Base-by-base conservation (phyloP, 2,329 filamentous ascomycete species). In the Pseudocercospora pini-densiflorae region DNA sequence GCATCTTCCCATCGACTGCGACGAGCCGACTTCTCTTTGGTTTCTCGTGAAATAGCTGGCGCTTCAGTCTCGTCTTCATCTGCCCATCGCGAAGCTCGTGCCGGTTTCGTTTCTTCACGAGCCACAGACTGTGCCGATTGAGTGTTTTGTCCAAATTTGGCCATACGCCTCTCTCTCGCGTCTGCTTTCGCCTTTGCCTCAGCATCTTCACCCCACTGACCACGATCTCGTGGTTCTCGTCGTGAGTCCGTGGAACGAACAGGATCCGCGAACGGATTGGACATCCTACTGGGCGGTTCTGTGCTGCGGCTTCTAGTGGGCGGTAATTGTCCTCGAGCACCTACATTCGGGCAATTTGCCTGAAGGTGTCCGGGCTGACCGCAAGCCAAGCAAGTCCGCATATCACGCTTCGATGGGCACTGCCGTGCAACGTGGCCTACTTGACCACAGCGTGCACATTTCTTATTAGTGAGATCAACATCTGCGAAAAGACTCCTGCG, bases 1-100 rank as follows among this genome's bases (percentile, higher is more conserved):
- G 69, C 70, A 9, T 59, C 63, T 29, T 69, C 67, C 69, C 69
- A 71, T 45, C 55, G 58, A 14, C 64, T 66, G 43, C 65, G 65
- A n/a, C 67, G 58, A 23, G 61, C 67, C 21, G 59, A 59, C 29
- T 66, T 63, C 16, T 61, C 58, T 10, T 65, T 58, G n/a, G 43
- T 63, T 12, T 61, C 58, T 10, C 59, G 45, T n/a, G 59, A 60
- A 27, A 7, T 27, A 7, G 14, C 24, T 27, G 55, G n/a, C 33
- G 19, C 55, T 6, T 58, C 31, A 10, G 24, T 10, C 19, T 23
- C 19, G 5, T 58, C 55, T 23, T 36, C 31, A 19, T 58, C 29
- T 21, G 55, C 31, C 55, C 23, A 27, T 1, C 53, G 53, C n/a
- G n/a, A 33, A 33, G 14, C 10, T 8, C 27, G 27, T 19, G 24